Evolutionary conservation across 495 filamentous ascomycete genomes (phyloP).

Genomic region (Pyrenula aspistea): DNA sequence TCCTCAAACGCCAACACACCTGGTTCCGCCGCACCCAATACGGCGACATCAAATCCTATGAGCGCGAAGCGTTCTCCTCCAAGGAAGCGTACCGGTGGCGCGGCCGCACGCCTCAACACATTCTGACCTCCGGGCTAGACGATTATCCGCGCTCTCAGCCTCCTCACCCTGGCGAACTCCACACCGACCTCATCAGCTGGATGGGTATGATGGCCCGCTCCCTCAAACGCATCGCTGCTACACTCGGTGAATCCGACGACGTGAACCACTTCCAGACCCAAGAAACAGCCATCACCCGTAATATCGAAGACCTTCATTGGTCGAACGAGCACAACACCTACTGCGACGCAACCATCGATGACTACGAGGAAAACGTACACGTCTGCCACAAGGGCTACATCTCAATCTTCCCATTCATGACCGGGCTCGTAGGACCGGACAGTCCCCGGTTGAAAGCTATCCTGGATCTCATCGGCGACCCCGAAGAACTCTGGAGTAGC

Average conservation of each 20-base stretch:
- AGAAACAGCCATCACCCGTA: constrained; percentile 68
- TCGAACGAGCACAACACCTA: constrained; percentile 63
- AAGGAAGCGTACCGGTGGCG: constrained; percentile 96
- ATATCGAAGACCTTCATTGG: constrained; percentile 94
- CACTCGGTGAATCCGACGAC: constrained; percentile 63
- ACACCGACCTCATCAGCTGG: constrained; percentile 92
- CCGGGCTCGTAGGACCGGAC: constrained; percentile 61
- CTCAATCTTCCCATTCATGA: constrained; percentile 85
- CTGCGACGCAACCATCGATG: constrained; percentile 93
- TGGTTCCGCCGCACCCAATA: constrained; percentile 91
- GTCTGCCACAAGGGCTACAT: constrained; percentile 97
- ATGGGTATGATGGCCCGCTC: constrained; percentile 86
- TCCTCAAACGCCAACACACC: constrained; percentile 77
- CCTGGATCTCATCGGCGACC: constrained; percentile 65
- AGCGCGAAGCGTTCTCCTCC: constrained; percentile 71
- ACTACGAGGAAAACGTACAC: constrained; percentile 77
- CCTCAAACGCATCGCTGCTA: constrained; percentile 63
- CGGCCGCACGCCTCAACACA: constrained; percentile 74
- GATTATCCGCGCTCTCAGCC: constrained; percentile 93
- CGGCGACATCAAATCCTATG: constrained; percentile 84
- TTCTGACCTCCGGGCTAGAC: constrained; percentile 86
- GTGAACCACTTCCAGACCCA: constrained; percentile 56
- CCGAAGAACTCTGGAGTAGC: constrained; percentile 76
- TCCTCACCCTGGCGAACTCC: constrained; percentile 94
- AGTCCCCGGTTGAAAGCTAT: constrained; percentile 59